Conservation (phyloP, 2,329 filamentous ascomycete genomes). For the Colletotrichum tanaceti region DNA sequence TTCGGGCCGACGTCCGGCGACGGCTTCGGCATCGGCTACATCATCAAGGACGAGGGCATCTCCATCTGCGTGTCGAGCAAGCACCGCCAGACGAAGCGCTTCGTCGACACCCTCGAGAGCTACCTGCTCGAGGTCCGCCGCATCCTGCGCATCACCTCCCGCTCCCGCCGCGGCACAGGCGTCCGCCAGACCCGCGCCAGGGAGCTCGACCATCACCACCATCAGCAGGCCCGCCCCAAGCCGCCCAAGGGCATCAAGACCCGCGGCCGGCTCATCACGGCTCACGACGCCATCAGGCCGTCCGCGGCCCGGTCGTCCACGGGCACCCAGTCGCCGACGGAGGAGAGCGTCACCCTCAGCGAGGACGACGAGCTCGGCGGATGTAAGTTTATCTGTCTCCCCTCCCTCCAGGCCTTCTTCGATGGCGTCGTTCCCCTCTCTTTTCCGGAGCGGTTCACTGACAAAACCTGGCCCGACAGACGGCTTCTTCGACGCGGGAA, state of each 20-base stretch:
- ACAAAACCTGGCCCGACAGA: slow-evolving; percentile 68
- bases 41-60: slow-evolving; percentile 94
- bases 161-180: slow-evolving; percentile 51
- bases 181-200: slow-evolving; percentile 63
- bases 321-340: slow-evolving; percentile 70
- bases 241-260: slow-evolving; percentile 69
- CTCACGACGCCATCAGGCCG: slow-evolving; percentile 59
- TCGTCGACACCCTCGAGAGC: slow-evolving; percentile 87
- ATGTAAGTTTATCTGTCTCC: slow-evolving; percentile 73
- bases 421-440: slow-evolving; percentile 16
- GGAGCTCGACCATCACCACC: slow-evolving; percentile 66
- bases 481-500: slow-evolving; percentile 97
- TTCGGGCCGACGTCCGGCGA: slow-evolving; percentile 95
- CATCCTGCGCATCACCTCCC: slow-evolving; percentile 76
- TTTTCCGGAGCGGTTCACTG: slow-evolving; percentile 23
- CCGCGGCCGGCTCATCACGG: slow-evolving; percentile 77
- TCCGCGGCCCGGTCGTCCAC: slow-evolving; percentile 52
- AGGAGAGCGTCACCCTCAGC: slow-evolving; percentile 78
- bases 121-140: slow-evolving; percentile 93
- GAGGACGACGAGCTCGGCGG: slow-evolving; percentile 92
- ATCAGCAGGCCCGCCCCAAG: slow-evolving; percentile 50
- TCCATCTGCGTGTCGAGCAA: slow-evolving; percentile 94
- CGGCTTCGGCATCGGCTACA: slow-evolving; percentile 97
- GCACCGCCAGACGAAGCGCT: slow-evolving; percentile 91
- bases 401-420: slow-evolving; percentile 10